A percentile compares a stretch with the other conserved stretches of the same genome.
These are phyloP conservation scores for Cochlearia excelsa DNA, from an alignment of 345 rosid genomes.

Conservation along the genomic window DNA sequence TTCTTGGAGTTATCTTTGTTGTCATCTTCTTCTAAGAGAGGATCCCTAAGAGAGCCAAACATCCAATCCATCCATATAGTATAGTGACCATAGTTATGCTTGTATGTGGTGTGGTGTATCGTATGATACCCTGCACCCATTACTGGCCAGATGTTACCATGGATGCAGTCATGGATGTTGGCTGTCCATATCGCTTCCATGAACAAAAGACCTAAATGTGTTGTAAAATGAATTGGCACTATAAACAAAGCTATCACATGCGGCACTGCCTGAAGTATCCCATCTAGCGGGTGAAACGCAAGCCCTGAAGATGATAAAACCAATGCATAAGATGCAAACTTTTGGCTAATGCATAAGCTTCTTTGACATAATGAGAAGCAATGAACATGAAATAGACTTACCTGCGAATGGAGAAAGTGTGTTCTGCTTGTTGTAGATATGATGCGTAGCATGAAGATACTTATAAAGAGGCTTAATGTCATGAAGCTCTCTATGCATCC, in stretches of 20 bases:
- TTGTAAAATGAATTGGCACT: constrained; percentile 63
- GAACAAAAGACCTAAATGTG: constrained; percentile 63
- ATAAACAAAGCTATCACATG: constrained; percentile 64
- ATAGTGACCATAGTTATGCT: constrained; percentile 86
- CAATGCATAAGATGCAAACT: neutral
- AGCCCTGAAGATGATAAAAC: constrained; percentile 44
- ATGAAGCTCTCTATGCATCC: constrained; percentile 85
- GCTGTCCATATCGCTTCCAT: constrained; percentile 77
- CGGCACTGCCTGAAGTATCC: constrained; percentile 77
- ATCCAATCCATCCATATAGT: constrained; percentile 94
- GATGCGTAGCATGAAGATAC: constrained; percentile 76
- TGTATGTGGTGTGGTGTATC: constrained; percentile 84
- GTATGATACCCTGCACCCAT: constrained; percentile 98
- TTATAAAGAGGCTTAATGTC: constrained; percentile 86
- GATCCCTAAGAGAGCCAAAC: constrained; percentile 72
- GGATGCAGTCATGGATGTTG: constrained; percentile 82
- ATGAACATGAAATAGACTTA: constrained; percentile 11
- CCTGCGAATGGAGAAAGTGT: constrained; percentile 95
- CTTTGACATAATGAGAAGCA: too few relatives aligned
- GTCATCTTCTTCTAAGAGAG: constrained; percentile 35
- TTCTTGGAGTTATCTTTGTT: constrained; percentile 14
- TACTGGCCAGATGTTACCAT: constrained; percentile 67
- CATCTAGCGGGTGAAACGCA: constrained; percentile 80
- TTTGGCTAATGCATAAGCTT: neutral
- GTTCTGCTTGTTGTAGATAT: constrained; percentile 88